These are phyloP conservation scores for Mortierella sp. DNA, from an alignment of 371 early-diverging fungal species.

Conservation along the genomic window DNA sequence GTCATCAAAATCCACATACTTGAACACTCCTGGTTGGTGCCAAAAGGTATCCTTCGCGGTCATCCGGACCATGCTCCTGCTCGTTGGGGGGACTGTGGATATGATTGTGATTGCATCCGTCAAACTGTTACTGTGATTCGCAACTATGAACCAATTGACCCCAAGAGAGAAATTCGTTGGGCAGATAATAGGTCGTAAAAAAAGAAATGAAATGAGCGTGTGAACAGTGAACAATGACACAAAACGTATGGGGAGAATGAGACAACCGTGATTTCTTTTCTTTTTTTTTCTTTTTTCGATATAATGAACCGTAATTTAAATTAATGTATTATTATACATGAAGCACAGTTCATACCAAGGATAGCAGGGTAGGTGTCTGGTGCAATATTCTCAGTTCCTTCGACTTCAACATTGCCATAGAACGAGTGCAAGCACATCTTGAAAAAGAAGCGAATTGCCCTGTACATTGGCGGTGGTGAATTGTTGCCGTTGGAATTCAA, in stretches of 20 bases:
- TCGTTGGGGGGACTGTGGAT: slow-evolving; percentile 45
- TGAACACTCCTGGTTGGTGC: slow-evolving; percentile 51
- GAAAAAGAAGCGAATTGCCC: slow-evolving; percentile 54
- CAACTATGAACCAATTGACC: slow-evolving; percentile 16
- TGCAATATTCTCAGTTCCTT: slow-evolving; percentile 52
- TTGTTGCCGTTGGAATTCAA: slow-evolving; percentile 5
- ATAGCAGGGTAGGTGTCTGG: slow-evolving; percentile 50
- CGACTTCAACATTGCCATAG: slow-evolving; percentile 52
- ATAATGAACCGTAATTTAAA: background rate
- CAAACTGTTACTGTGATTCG: slow-evolving; percentile 53
- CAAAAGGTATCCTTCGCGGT: slow-evolving; percentile 57
- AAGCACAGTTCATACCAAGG: slow-evolving; percentile 31
- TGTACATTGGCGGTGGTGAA: slow-evolving; percentile 43
- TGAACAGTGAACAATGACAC: too few relatives aligned
- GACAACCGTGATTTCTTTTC: background rate
- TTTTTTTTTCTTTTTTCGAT: too few relatives aligned
- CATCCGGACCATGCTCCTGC: slow-evolving; percentile 45
- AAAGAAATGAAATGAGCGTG: background rate
- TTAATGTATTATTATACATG: too few relatives aligned
- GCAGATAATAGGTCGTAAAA: too few relatives aligned
- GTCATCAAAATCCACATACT: slow-evolving; percentile 10
- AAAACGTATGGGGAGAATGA: background rate
- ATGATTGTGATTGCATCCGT: slow-evolving; percentile 51
- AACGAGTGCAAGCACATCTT: slow-evolving; percentile 53
- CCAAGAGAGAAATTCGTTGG: too few relatives aligned